Evolutionary conservation across 169 alveolate species (phyloP), one percentile per base, ranked within the genome.

Genomic region (Cryptosporidium tyzzeri): DNA sequence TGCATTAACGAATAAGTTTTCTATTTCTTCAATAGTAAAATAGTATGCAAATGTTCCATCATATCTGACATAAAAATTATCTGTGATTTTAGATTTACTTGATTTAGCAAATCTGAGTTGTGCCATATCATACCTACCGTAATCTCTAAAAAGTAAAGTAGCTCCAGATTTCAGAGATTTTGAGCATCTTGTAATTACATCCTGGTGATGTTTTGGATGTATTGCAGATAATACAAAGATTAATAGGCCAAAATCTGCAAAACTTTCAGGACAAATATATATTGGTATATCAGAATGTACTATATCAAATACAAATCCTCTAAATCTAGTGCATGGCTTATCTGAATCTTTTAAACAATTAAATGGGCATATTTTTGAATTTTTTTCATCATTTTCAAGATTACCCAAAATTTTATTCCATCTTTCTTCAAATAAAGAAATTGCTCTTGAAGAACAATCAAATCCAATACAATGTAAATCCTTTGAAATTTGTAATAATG

Each of bases 41-140:
- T 94, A 97, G 85, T 96, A 97, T 14, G 96, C 97, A 61, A 96
- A 91, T 29, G 98, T 96, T 71, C 96, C 96, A 93, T 97, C 99
- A 44, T 94, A 91, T 29, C 97, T 91, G 26, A 97, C 95, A 86
- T 97, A 97, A 74, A 97, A 97, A 86, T 96, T 95, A 41, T 97
- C 98, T 51, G 96, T 92, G 10, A 97, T 93, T 93, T 95, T 97
- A 84, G 95, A 93, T 71, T 94, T 95, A 55, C 91, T 92, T 41
- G 95, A 94, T 65, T 95, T 86, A 3, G 98, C 98, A 84, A 97
- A 93, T 21, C 97, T 84, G 9, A 97, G 71, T 92, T 97, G 94
- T 3, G 98, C 97, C 91, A 96, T 85, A 85, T 97, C 99, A 86
- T 96, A 97, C 91, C 95, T 87, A 1, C 97, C 99, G 85, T 97